Evolutionary conservation across 2,329 filamentous ascomycete species (phyloP), one percentile per base, ranked within the genome.

Genomic region (Grosmannia huntii): DNA sequence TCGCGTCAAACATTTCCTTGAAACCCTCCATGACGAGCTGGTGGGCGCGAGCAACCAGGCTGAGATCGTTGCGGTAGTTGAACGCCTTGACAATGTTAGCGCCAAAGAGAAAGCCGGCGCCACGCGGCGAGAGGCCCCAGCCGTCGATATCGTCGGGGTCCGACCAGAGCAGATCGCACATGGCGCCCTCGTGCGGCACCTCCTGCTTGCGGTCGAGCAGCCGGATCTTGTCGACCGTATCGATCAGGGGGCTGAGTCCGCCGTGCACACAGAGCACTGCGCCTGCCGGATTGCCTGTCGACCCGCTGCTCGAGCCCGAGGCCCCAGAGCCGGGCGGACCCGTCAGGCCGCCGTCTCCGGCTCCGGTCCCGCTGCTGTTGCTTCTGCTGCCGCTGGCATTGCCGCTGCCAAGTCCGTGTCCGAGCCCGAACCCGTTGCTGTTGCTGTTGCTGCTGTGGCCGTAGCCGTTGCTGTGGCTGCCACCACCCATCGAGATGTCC

Each of bases 21-120:
- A 96, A 99, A 0, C 94, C 94, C 70, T 99, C 94, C 94, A 97
- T 99, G 63, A 99, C 94, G 25, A 99, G 83, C 71, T 99, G 94
- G 69, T 99, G 94, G 1, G 94, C 94, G 58, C 94, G 84, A 21
- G 92, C 94, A 63, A 99, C 94, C 56, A 99, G 79, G 25, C 86
- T 90, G 31, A 99, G 80, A 68, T 96, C 89, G 70, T 99, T 99
- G 59, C 85, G 83, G 72, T 96, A 86, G 73, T 97, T 99, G 76
- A 99, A 99, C 63, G 85, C 84, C 67, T 94, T 95, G 67, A 97
- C 92, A 59, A 97, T 97, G 68, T 96, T 91, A 4, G 89, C 86
- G 56, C 94, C 94, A 64, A 99, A 99, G 14, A 97, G 78, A 75
- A 96, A 99, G 0, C 94, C 94, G 0, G 94, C 94, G 11, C 94